These are phyloP conservation scores for Rhizopus microsporus DNA, from an alignment of 371 early-diverging fungal genomes.

Conservation along the genomic window DNA sequence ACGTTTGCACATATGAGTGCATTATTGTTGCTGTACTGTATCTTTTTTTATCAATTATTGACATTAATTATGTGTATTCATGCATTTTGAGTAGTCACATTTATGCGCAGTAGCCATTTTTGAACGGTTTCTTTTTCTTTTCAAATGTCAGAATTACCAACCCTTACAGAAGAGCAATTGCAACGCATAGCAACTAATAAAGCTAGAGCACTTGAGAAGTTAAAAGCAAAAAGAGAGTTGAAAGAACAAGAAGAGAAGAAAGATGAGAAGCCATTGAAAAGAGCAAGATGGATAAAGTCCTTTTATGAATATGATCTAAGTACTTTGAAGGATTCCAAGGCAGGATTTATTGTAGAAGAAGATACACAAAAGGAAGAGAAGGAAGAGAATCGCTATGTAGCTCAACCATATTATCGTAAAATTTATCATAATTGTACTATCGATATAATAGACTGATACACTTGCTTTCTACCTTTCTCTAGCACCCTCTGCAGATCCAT, in stretches of 20 bases:
- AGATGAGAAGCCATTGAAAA: constrained; percentile 8
- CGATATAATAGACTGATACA: neutral
- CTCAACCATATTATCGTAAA: constrained; percentile 59
- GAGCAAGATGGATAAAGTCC: constrained; percentile 29
- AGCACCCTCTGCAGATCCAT: constrained; percentile 63
- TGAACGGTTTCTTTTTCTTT: constrained; percentile 4
- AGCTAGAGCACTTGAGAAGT: constrained; percentile 21
- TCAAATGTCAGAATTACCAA: neutral
- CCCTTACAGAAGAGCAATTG: constrained; percentile 15
- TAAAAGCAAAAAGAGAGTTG: constrained; percentile 18
- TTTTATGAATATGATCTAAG: constrained; percentile 78
- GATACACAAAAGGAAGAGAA: constrained; percentile 30
- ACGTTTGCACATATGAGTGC: no score
- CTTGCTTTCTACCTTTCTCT: neutral
- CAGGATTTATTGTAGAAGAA: constrained; percentile 81
- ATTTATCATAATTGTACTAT: neutral
- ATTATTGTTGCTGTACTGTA: no score
- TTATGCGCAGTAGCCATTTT: constrained; percentile 2
- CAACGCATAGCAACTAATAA: constrained; percentile 24
- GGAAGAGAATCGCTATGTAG: constrained; percentile 14
- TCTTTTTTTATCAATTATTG: no score
- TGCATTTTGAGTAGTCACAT: no score
- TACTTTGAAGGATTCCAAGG: constrained; percentile 77
- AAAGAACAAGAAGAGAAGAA: constrained; percentile 2
- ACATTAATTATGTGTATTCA: no score